A percentile compares a stretch with the other conserved stretches of the same genome.
Evolutionary conservation across 495 filamentous ascomycete genomes (phyloP).

Genomic region (Aspergillus incahuasiensis): DNA sequence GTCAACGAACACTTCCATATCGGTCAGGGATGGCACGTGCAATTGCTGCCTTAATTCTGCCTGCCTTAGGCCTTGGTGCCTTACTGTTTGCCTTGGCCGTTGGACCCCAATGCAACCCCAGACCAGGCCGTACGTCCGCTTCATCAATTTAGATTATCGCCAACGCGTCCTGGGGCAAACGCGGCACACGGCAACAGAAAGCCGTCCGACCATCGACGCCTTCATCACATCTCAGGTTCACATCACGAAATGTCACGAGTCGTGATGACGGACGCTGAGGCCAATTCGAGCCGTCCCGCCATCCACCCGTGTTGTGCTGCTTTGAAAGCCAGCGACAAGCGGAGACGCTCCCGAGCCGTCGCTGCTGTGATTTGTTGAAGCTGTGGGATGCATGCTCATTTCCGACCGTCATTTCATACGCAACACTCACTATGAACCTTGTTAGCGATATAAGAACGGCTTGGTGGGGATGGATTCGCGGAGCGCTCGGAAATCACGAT

Average conservation of each 20-base stretch:
- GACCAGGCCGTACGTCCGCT: neutral
- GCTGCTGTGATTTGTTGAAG: constrained; percentile 4
- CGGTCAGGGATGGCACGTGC: neutral
- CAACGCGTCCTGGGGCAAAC: constrained; percentile 2
- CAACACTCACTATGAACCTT: neutral
- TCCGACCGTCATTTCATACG: neutral
- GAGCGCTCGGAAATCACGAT: neutral
- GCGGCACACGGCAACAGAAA: constrained; percentile 2
- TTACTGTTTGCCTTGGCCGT: constrained; percentile 1
- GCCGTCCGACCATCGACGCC: neutral
- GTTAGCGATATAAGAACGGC: neutral
- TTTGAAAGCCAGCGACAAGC: neutral
- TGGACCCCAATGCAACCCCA: neutral
- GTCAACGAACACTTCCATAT: neutral
- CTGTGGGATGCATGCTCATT: neutral
- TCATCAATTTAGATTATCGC: neutral
- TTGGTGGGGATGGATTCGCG: neutral
- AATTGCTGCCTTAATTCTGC: neutral
- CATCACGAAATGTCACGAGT: neutral
- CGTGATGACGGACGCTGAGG: neutral
- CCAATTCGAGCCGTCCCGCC: constrained; percentile 9
- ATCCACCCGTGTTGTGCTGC: neutral
- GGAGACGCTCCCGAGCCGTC: neutral
- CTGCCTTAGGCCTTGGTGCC: neutral
- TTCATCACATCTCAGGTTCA: neutral